phyloP scores from a whole-genome alignment of 352 stramenopile genomes.

The Pythium brachiatum region DNA sequence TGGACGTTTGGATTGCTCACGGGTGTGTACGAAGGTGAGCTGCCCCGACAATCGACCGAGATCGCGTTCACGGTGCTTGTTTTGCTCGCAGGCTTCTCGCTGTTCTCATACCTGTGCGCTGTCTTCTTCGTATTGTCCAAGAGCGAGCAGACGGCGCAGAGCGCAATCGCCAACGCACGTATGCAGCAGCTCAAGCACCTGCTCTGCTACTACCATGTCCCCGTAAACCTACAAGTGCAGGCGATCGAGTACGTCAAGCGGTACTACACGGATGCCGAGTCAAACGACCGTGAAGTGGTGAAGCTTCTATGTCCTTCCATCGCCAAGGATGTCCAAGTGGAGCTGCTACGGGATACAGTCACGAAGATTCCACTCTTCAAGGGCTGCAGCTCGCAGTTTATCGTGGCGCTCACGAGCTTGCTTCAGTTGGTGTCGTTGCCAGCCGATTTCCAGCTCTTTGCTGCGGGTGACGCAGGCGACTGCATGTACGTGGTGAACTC shows the following conservation, averaged over 20 bases:
- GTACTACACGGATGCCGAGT: conserved; percentile 67
- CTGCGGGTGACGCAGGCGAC: conserved; percentile 54
- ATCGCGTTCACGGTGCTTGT: conserved; percentile 52
- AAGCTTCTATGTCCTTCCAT: conserved; percentile 73
- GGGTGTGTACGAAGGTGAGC: conserved; percentile 44
- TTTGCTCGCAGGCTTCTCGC: conserved; percentile 43
- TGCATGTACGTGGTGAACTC: conserved; percentile 77
- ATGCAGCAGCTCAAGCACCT: conserved; percentile 70
- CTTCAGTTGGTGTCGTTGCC: conserved; percentile 64
- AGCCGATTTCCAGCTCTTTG: conserved; percentile 50
- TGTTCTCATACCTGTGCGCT: conserved; percentile 63
- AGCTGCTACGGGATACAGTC: conserved; percentile 52
- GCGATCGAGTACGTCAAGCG: conserved; percentile 63
- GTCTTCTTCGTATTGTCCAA: conserved; percentile 73
- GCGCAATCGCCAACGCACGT: conserved; percentile 40
- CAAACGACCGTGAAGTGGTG: conserved; percentile 59
- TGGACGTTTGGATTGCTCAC: conserved; percentile 63
- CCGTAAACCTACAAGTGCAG: conserved; percentile 41
- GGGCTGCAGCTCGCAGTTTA: conserved; percentile 58
- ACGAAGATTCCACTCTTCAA: conserved; percentile 60
- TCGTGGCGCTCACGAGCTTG: conserved; percentile 61
- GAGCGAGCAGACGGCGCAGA: conserved; percentile 46
- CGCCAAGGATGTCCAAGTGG: conserved; percentile 70
- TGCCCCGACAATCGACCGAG: conserved; percentile 34
- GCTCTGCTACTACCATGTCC: conserved; percentile 60